A percentile compares a stretch with the other conserved stretches of the same genome.
phyloP scores from a whole-genome alignment of 1,284 basidiomycete species.

The Ceratobasidium papillatum region DNA sequence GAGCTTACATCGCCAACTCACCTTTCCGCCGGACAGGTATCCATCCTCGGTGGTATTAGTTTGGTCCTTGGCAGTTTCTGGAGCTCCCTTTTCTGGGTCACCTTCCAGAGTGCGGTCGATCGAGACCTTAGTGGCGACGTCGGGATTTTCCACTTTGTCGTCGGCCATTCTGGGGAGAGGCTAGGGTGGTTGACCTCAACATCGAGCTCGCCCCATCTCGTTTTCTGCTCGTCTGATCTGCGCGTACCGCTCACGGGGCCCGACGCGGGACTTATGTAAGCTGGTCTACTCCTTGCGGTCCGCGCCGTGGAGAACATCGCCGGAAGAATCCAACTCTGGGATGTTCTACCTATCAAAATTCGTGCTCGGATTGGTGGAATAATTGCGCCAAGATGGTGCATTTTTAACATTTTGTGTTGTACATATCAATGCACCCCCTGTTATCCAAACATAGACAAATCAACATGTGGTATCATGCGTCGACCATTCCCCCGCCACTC shows the following conservation, averaged over 20 bases:
- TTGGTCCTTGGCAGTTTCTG: background rate
- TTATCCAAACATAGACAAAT: background rate
- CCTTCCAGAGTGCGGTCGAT: background rate
- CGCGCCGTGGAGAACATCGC: background rate
- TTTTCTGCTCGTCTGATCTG: background rate
- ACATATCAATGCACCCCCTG: background rate
- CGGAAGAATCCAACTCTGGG: too few species aligned
- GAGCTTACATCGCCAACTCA: background rate
- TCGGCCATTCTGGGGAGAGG: slow-evolving; percentile 1
- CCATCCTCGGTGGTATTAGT: background rate
- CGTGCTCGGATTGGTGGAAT: background rate
- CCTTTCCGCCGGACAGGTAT: slow-evolving; percentile 31
- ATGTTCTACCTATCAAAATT: background rate
- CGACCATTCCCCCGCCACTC: slow-evolving; percentile 38
- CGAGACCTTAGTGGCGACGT: background rate
- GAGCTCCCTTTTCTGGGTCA: slow-evolving; percentile 12
- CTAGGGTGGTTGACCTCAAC: background rate
- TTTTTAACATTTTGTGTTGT: background rate
- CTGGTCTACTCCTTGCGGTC: background rate
- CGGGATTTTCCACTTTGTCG: background rate
- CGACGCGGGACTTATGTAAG: slow-evolving; percentile 19
- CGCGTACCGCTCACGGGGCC: slow-evolving; percentile 16
- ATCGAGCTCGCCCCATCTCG: background rate
- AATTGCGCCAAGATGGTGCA: background rate
- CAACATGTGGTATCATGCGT: background rate